phyloP scores from a whole-genome alignment of 129 eudicot genomes.

The Logfia minima region DNA sequence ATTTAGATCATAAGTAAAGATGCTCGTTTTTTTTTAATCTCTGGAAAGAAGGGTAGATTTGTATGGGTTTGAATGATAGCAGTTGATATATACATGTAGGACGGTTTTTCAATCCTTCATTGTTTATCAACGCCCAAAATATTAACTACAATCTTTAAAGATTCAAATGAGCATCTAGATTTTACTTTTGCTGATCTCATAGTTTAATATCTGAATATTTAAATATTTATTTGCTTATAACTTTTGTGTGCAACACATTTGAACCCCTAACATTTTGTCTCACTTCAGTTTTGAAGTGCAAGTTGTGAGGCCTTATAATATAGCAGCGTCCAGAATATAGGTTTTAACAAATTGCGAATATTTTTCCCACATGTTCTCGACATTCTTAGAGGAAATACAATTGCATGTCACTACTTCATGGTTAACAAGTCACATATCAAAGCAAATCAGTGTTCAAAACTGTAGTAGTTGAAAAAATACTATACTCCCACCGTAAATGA shows the following conservation, averaged over 20 bases:
- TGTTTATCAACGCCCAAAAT: slow-evolving; percentile 12
- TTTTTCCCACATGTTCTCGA: slow-evolving; percentile 1
- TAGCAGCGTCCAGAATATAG: not conserved
- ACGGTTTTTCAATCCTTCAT: too few species aligned
- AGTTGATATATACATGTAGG: too few species aligned
- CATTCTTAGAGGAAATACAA: too few species aligned
- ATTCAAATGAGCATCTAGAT: slow-evolving; percentile 45
- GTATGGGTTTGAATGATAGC: too few species aligned
- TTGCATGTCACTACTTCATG: too few species aligned
- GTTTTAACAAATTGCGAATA: slow-evolving; percentile 9
- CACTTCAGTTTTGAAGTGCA: not conserved
- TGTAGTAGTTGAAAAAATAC: too few species aligned
- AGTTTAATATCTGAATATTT: slow-evolving; percentile 18
- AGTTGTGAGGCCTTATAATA: not conserved
- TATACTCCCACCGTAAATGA: too few species aligned
- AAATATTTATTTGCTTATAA: slow-evolving; percentile 25
- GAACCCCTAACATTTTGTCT: not conserved
- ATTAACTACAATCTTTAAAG: slow-evolving; percentile 28
- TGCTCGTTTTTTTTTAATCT: not conserved
- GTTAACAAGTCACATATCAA: too few species aligned
- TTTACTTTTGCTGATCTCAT: slow-evolving; percentile 30
- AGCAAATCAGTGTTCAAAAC: too few species aligned
- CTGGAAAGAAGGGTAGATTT: too few species aligned
- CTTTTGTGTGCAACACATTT: slow-evolving; percentile 25
- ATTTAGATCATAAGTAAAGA: slow-evolving; percentile 49